A percentile compares a stretch with the other conserved stretches of the same genome.
phyloP scores from a whole-genome alignment of 2,329 filamentous ascomycete species.

The Pseudogymnoascus sp. region DNA sequence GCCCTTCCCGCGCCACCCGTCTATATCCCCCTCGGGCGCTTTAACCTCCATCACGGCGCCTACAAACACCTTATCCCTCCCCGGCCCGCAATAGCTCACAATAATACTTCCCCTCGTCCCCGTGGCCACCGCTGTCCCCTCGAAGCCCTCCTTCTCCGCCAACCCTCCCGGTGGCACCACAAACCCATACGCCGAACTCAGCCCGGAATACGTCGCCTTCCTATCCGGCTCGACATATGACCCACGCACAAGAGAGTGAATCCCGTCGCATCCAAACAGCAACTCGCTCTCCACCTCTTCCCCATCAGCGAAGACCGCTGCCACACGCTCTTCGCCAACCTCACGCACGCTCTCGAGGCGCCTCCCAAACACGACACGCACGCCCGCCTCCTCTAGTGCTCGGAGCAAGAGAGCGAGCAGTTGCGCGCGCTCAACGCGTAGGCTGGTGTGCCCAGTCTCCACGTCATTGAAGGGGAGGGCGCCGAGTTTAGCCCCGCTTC shows the following conservation, averaged over 20 bases:
- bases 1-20: conserved; percentile 14
- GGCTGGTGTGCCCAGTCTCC: conserved; percentile 14
- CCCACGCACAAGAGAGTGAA: conserved; percentile 25
- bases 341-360: conserved; percentile 6
- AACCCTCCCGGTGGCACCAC: neutral
- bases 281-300: conserved; percentile 19
- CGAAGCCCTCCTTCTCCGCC: conserved; percentile 10
- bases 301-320: conserved; percentile 23
- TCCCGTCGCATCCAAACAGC: conserved; percentile 28
- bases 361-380: conserved; percentile 14
- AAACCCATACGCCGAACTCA: conserved; percentile 12
- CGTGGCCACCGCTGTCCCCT: conserved; percentile 11
- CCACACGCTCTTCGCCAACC: conserved; percentile 11
- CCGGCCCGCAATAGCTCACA: conserved; percentile 9
- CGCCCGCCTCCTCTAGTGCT: conserved; percentile 12
- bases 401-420: conserved; percentile 22
- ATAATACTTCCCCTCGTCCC: conserved; percentile 12
- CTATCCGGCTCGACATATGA: conserved; percentile 16
- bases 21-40: conserved; percentile 9
- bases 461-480: conserved; percentile 12
- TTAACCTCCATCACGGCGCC: conserved; percentile 13
- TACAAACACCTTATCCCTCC: conserved; percentile 12
- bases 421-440: conserved; percentile 24
- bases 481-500: conserved; percentile 21
- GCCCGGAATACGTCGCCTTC: conserved; percentile 9